phyloP scores from a whole-genome alignment of 371 early-diverging fungal species.

The Mucor lusitanicus region DNA sequence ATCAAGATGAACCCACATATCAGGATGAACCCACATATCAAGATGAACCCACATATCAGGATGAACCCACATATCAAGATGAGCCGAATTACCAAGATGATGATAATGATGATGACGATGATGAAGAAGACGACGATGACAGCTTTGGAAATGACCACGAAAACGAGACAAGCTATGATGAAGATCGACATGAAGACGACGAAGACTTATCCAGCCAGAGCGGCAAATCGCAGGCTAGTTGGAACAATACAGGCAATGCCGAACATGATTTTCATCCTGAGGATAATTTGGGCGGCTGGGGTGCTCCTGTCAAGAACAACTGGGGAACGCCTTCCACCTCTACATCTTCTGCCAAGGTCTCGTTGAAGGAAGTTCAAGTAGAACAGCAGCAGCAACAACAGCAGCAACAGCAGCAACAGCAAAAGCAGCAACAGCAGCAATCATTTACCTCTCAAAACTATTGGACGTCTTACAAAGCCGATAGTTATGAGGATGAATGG shows the following conservation, averaged over 20 bases:
- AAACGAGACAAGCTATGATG: background rate
- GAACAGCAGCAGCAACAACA: conserved; percentile 3
- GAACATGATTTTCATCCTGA: background rate
- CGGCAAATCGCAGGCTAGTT: background rate
- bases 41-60: background rate
- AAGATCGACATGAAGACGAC: background rate
- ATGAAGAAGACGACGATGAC: background rate
- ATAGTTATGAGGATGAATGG: background rate
- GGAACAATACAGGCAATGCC: background rate
- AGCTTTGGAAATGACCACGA: background rate
- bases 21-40: background rate
- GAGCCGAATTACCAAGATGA: background rate
- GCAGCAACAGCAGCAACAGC: conserved; percentile 3
- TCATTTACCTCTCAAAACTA: background rate
- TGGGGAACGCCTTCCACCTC: conserved; percentile 4
- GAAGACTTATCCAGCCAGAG: background rate
- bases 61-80: background rate
- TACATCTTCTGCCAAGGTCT: background rate
- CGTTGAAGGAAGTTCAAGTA: background rate
- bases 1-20: background rate
- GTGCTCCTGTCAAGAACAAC: background rate
- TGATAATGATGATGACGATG: background rate
- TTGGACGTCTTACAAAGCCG: background rate
- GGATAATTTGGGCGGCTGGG: conserved; percentile 35
- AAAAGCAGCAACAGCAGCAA: conserved; percentile 3